phyloP scores from a whole-genome alignment of 139 green algal species.

The Gonium pectorale region DNA sequence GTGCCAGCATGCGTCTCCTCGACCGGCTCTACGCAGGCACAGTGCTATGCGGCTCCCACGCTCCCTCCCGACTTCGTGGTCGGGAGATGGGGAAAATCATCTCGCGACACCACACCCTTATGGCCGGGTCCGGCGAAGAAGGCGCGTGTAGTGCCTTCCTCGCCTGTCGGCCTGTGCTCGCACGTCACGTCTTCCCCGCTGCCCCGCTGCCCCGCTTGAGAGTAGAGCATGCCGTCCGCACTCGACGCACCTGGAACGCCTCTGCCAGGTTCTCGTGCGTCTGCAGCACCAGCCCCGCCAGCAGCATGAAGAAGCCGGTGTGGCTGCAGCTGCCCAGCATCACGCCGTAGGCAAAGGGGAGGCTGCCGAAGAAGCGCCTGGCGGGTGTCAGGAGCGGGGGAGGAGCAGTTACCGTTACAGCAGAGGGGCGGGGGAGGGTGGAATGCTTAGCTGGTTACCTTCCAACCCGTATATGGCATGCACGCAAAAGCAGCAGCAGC shows the following conservation, averaged over 20 bases:
- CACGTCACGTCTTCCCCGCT: neutral
- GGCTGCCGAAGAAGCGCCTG: slow-evolving; percentile 19
- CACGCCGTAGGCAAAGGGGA: slow-evolving; percentile 19
- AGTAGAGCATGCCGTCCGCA: neutral
- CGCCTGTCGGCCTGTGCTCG: too few relatives aligned
- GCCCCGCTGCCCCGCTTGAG: neutral
- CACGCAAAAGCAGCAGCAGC: too few relatives aligned
- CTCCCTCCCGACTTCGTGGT: neutral
- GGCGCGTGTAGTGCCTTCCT: neutral
- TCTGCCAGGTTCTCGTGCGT: neutral
- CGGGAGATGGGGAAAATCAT: neutral
- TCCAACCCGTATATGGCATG: too few relatives aligned
- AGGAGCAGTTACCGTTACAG: neutral
- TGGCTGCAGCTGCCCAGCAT: slow-evolving; percentile 32
- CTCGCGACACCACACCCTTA: too few relatives aligned
- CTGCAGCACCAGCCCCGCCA: slow-evolving; percentile 42
- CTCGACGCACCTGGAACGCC: neutral
- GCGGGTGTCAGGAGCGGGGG: too few relatives aligned
- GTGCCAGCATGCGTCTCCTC: too few relatives aligned
- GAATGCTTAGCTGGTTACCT: too few relatives aligned
- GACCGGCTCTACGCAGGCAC: too few relatives aligned
- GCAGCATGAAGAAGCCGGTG: slow-evolving; percentile 42
- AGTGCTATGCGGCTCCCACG: too few relatives aligned
- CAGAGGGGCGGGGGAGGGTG: neutral
- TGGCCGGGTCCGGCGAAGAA: neutral